Evolutionary conservation across 306 rosid species (phyloP).

Genomic region (Vicia faba): DNA sequence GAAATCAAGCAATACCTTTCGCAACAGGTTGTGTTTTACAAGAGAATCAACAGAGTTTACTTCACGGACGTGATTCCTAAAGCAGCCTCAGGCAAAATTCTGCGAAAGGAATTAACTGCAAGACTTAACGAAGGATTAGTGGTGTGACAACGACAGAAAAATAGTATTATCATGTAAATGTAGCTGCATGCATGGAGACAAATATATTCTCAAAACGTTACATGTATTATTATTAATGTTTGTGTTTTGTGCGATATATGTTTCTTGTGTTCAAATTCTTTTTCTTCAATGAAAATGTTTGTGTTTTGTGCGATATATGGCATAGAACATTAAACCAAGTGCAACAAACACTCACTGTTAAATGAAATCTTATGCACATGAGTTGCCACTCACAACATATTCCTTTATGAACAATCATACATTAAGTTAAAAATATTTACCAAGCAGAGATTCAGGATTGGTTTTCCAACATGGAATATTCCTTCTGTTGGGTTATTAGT

Average conservation of each 20-base stretch:
- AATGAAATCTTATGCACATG: no score
- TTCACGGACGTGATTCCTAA: constrained; percentile 76
- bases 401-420: no score
- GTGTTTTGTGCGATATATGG: no score
- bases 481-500: no score
- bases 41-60: constrained; percentile 66
- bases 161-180: background rate
- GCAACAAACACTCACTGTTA: no score
- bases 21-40: constrained; percentile 86
- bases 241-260: background rate
- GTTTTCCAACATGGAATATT: no score
- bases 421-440: no score
- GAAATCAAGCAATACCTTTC: constrained; percentile 75
- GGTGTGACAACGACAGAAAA: background rate
- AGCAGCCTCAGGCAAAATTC: constrained; percentile 79
- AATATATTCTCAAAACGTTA: background rate
- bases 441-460: no score
- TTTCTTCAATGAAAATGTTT: background rate
- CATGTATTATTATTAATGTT: background rate
- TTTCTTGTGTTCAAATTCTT: background rate
- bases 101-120: constrained; percentile 64
- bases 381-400: no score
- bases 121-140: constrained; percentile 44
- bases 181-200: background rate
- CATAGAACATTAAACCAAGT: no score